Evolutionary conservation across 345 rosid genomes (phyloP).

Genomic region (Salix dunnii): DNA sequence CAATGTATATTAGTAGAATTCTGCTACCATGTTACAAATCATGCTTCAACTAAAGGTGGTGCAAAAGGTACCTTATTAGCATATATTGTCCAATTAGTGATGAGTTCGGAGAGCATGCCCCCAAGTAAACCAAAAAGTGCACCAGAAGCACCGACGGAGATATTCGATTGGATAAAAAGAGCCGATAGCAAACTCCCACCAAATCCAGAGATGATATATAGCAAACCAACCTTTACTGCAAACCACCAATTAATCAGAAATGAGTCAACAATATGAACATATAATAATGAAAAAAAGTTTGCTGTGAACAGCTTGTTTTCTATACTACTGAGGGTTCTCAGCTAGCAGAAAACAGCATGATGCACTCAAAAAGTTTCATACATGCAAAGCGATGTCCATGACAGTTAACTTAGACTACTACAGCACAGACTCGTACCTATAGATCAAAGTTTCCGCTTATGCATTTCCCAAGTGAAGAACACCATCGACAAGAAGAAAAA

Average conservation of each 20-base stretch:
- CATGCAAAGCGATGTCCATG: too few relatives aligned
- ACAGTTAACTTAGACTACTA: not conserved
- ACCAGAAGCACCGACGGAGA: conserved; percentile 98
- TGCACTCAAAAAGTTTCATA: not conserved
- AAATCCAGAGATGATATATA: conserved; percentile 82
- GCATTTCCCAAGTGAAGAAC: not conserved
- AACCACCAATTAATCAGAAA: conserved; percentile 3
- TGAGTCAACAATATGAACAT: not conserved
- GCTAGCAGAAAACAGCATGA: not conserved
- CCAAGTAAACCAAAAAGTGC: conserved; percentile 94
- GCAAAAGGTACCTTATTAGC: conserved; percentile 55
- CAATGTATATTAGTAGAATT: not conserved
- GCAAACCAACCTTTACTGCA: conserved; percentile 69
- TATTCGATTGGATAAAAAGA: conserved; percentile 70
- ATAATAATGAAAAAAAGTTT: not conserved
- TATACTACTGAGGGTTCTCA: not conserved
- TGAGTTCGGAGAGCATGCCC: conserved; percentile 92
- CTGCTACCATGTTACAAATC: not conserved
- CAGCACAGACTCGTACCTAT: not conserved
- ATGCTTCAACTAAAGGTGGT: not conserved
- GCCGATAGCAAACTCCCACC: conserved; percentile 92
- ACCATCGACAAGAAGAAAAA: too few relatives aligned
- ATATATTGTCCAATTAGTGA: conserved; percentile 92
- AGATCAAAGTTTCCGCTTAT: not conserved
- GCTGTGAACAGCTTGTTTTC: not conserved